Evolutionary conservation across 2,329 filamentous ascomycete genomes (phyloP).

Genomic region (Hysterium pulicare): DNA sequence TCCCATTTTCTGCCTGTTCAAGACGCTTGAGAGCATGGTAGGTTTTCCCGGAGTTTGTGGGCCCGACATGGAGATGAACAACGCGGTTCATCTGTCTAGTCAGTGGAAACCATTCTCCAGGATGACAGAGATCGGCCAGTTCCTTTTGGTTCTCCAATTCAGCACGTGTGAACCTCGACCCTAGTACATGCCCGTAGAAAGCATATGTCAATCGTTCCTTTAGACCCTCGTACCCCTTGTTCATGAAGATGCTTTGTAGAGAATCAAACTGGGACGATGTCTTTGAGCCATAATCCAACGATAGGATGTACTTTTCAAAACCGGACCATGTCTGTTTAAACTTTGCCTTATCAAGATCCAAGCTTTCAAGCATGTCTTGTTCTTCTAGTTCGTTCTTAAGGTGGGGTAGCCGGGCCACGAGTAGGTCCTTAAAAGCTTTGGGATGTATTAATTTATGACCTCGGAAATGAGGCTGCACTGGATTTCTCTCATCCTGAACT

Average conservation of each 20-base stretch:
- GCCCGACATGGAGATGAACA: conserved; percentile 89
- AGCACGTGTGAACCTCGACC: conserved; percentile 33
- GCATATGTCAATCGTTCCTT: conserved; percentile 62
- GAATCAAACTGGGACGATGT: not conserved
- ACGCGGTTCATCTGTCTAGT: conserved; percentile 77
- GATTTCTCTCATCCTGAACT: too few relatives aligned
- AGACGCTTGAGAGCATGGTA: conserved; percentile 87
- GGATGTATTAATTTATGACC: too few relatives aligned
- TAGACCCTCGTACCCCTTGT: conserved; percentile 14
- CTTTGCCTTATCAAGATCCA: conserved; percentile 19
- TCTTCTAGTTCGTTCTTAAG: conserved; percentile 12
- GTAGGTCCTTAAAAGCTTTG: not conserved
- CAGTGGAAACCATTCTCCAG: conserved; percentile 86
- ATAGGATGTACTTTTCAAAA: conserved; percentile 19
- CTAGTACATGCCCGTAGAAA: conserved; percentile 53
- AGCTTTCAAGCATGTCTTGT: conserved; percentile 21
- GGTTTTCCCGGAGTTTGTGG: conserved; percentile 97
- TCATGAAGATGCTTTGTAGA: not conserved
- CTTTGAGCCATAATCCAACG: conserved; percentile 15
- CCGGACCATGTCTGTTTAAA: conserved; percentile 27
- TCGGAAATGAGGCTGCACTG: too few relatives aligned
- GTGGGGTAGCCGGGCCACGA: conserved; percentile 7
- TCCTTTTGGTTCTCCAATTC: conserved; percentile 37
- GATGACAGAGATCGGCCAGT: conserved; percentile 80
- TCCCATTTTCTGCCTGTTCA: conserved; percentile 69